Evolutionary conservation across 2,329 filamentous ascomycete species (phyloP).

Genomic region (Ceratocystiopsis minuta): DNA sequence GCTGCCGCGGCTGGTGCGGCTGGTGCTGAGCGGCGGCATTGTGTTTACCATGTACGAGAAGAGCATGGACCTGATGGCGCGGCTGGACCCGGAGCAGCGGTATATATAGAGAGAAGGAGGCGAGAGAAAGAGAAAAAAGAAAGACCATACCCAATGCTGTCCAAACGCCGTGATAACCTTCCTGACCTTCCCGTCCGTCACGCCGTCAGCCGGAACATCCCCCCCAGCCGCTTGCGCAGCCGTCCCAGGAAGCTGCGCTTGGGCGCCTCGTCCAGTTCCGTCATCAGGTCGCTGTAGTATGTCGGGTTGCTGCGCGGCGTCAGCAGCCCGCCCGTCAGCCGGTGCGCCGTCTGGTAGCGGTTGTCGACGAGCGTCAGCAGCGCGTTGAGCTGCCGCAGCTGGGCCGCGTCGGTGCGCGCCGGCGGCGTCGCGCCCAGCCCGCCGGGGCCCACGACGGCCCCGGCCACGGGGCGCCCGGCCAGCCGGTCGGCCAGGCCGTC

Average conservation of each 20-base stretch:
- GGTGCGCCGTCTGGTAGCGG: conserved; percentile 36
- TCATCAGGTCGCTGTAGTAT: conserved; percentile 42
- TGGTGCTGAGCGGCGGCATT: conserved; percentile 87
- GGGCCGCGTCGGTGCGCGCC: conserved; percentile 24
- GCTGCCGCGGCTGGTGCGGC: conserved; percentile 60
- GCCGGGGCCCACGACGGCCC: background rate
- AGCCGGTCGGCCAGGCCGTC: conserved; percentile 23
- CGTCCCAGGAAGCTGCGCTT: conserved; percentile 34
- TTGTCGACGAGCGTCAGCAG: conserved; percentile 41
- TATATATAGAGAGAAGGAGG: conserved; percentile 41
- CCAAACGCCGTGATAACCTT: background rate
- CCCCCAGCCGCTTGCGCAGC: conserved; percentile 34
- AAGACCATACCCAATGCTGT: background rate
- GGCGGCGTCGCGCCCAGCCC: conserved; percentile 1
- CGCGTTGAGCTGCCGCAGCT: conserved; percentile 39
- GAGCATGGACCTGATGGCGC: conserved; percentile 73
- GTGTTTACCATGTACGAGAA: conserved; percentile 99
- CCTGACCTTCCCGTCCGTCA: conserved; percentile 18
- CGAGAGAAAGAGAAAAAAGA: background rate
- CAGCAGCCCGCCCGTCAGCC: conserved; percentile 30
- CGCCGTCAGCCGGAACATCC: conserved; percentile 42
- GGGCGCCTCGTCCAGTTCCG: conserved; percentile 45
- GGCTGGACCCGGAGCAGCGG: conserved; percentile 61
- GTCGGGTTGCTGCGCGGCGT: conserved; percentile 43
- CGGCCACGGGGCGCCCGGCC: conserved; percentile 13